These are phyloP conservation scores for Micractinium sp. DNA, from an alignment of 139 green algal species.

Conservation along the genomic window DNA sequence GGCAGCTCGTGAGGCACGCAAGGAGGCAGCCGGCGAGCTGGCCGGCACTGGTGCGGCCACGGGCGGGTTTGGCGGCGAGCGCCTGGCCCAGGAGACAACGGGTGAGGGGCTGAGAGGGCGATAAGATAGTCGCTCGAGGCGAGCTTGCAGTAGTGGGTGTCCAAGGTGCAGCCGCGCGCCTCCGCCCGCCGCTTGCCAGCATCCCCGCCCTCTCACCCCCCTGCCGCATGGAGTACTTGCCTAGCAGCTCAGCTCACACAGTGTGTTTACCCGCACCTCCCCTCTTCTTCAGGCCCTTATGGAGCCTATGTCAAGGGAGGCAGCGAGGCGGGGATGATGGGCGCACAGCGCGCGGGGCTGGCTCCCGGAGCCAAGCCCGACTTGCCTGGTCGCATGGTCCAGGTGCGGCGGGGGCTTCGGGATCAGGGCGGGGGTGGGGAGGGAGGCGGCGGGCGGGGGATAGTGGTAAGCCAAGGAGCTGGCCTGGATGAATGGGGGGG, in stretches of 20 bases:
- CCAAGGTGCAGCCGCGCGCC: neutral
- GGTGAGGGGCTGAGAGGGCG: neutral
- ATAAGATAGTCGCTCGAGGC: neutral
- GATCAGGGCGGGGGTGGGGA: too few species aligned
- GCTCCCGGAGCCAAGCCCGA: neutral
- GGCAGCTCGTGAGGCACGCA: neutral
- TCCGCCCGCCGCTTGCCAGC: neutral
- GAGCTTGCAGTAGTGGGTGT: neutral
- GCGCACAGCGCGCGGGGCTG: neutral
- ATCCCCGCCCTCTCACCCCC: neutral
- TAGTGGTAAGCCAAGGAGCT: neutral
- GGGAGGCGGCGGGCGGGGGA: neutral
- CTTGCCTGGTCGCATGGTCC: neutral
- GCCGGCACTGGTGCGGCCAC: too few species aligned
- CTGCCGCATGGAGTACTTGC: too few species aligned
- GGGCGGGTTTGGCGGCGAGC: neutral
- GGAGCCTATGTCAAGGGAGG: constrained; percentile 16
- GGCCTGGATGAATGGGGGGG: neutral
- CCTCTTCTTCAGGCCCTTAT: neutral
- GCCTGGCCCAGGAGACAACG: constrained; percentile 15
- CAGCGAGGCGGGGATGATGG: neutral
- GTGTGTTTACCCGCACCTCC: neutral
- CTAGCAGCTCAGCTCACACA: neutral
- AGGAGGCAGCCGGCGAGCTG: neutral
- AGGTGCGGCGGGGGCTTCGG: neutral